Evolutionary conservation across 2,329 filamentous ascomycete species (phyloP).

Genomic region (Aspergillus unguis): DNA sequence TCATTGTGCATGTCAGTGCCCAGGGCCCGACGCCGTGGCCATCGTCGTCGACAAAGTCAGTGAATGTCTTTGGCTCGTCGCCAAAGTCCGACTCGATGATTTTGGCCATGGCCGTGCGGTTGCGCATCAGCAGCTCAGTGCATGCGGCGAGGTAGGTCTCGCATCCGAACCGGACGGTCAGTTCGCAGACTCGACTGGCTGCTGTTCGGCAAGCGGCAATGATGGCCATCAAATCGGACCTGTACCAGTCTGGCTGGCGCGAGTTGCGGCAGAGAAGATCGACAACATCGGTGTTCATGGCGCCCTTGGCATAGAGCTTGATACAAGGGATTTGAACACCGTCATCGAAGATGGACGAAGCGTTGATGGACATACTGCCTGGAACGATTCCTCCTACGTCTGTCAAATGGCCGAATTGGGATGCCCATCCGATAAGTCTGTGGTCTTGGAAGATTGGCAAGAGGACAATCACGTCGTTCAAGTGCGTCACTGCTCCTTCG

Average conservation of each 20-base stretch:
- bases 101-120: slow-evolving; percentile 44
- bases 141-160: slow-evolving; percentile 48
- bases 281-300: slow-evolving; percentile 45
- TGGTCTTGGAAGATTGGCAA: slow-evolving; percentile 48
- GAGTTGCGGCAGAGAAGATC: slow-evolving; percentile 50
- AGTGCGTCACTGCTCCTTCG: slow-evolving; percentile 49
- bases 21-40: slow-evolving; percentile 47
- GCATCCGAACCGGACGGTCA: slow-evolving; percentile 45
- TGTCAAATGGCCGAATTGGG: slow-evolving; percentile 52
- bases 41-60: slow-evolving; percentile 51
- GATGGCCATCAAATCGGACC: slow-evolving; percentile 47
- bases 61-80: slow-evolving; percentile 43
- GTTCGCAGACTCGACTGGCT: slow-evolving; percentile 44
- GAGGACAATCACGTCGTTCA: slow-evolving; percentile 51
- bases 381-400: slow-evolving; percentile 48
- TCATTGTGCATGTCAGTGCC: slow-evolving; percentile 49
- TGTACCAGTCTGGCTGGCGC: slow-evolving; percentile 49
- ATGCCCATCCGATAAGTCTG: slow-evolving; percentile 48
- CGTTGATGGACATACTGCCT: slow-evolving; percentile 51
- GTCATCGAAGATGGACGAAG: slow-evolving; percentile 49
- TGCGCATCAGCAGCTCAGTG: slow-evolving; percentile 44
- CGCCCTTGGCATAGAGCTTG: slow-evolving; percentile 46
- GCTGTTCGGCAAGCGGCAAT: slow-evolving; percentile 48
- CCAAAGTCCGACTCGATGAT: slow-evolving; percentile 48
- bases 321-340: slow-evolving; percentile 50